A percentile compares a stretch with the other conserved stretches of the same genome.
Evolutionary conservation across 2,329 filamentous ascomycete species (phyloP).

Genomic region (Bipolaris oryzae): DNA sequence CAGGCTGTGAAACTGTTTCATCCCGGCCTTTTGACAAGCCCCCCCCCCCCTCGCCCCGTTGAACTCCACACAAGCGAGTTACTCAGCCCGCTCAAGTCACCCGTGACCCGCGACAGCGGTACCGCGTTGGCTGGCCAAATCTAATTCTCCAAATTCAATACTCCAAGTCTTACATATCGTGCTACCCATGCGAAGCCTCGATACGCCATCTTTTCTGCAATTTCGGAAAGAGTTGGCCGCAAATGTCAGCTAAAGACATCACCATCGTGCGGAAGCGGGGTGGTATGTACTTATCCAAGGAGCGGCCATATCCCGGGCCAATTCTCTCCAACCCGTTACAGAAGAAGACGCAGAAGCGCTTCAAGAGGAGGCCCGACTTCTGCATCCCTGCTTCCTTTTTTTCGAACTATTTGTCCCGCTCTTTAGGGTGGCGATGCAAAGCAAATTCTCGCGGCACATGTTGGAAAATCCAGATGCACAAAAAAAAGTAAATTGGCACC

Average conservation of each 20-base stretch:
- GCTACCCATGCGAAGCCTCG: neutral
- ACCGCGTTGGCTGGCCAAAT: neutral
- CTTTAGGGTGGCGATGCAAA: neutral
- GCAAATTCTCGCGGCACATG: neutral
- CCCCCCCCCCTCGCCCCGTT: slow-evolving; percentile 1
- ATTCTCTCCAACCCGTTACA: slow-evolving; percentile 5
- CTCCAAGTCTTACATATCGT: neutral
- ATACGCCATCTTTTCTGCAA: neutral
- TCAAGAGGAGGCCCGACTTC: neutral
- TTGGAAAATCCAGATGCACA: neutral
- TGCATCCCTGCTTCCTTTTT: neutral
- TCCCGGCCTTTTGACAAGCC: neutral
- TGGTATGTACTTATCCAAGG: neutral
- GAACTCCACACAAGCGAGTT: neutral
- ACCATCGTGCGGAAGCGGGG: neutral
- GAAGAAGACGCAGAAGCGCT: slow-evolving; percentile 2
- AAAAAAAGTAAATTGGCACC: slow-evolving; percentile 12
- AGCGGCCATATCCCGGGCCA: slow-evolving; percentile 5
- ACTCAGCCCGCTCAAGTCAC: neutral
- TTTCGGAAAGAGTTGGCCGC: neutral
- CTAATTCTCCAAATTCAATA: slow-evolving; percentile 1
- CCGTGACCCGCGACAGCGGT: neutral
- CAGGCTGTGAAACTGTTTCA: slow-evolving; percentile 12
- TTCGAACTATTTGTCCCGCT: neutral
- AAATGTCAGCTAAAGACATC: neutral